Conservation (phyloP, 1,139 yeast species). For the Zygosaccharomyces pseudobailii region DNA sequence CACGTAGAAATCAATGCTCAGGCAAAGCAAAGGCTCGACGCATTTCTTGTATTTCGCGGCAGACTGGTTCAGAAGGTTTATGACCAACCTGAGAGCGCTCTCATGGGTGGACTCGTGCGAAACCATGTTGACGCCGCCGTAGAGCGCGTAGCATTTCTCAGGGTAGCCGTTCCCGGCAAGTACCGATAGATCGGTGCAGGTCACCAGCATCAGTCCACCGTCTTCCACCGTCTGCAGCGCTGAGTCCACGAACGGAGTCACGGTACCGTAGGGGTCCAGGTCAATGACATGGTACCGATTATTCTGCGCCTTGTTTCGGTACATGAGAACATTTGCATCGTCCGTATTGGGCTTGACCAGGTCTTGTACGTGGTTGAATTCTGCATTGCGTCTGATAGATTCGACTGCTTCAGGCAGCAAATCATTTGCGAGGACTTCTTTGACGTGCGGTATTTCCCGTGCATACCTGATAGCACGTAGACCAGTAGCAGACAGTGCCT, state of each 20-base stretch:
- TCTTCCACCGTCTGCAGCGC: slow-evolving; percentile 79
- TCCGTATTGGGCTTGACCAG: slow-evolving; percentile 66
- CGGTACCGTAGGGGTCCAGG: slow-evolving; percentile 96
- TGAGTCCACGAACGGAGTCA: slow-evolving; percentile 88
- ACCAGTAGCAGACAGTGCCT: slow-evolving; percentile 94
- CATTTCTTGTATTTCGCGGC: slow-evolving; percentile 87
- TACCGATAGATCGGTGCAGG: slow-evolving; percentile 95
- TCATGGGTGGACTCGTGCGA: slow-evolving; percentile 85
- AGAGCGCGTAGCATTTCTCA: slow-evolving; percentile 89
- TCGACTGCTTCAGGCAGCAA: slow-evolving; percentile 81
- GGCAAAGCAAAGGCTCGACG: slow-evolving; percentile 78
- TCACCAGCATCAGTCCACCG: slow-evolving; percentile 79
- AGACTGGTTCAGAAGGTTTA: slow-evolving; percentile 67
- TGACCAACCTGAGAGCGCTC: slow-evolving; percentile 80
- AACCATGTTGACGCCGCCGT: slow-evolving; percentile 87
- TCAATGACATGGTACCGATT: slow-evolving; percentile 76
- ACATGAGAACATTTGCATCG: slow-evolving; percentile 85
- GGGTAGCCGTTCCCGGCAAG: slow-evolving; percentile 95
- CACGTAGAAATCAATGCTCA: slow-evolving; percentile 89
- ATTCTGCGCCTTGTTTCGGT: slow-evolving; percentile 41
- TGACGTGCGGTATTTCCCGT: slow-evolving; percentile 74
- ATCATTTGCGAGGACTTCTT: slow-evolving; percentile 81
- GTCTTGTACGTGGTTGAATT: slow-evolving; percentile 53
- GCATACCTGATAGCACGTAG: slow-evolving; percentile 90
- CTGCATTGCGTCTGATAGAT: slow-evolving; percentile 67